Conservation (phyloP, 2,329 filamentous ascomycete genomes). For the Trichoderma polysporum region DNA sequence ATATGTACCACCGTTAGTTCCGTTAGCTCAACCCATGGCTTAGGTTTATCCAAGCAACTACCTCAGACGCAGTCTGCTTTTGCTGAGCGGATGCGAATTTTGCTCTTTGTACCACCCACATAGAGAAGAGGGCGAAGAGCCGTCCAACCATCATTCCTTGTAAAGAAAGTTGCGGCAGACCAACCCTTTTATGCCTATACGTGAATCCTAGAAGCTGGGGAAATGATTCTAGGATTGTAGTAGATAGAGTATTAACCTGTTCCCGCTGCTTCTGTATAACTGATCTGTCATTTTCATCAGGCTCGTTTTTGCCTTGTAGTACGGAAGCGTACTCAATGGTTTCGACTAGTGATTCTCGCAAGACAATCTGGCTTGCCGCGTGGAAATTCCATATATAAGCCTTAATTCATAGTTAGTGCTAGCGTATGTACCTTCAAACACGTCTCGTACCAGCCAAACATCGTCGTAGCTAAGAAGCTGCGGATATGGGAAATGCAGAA, state of each 20-base stretch:
- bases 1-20: too few relatives aligned
- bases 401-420: background rate
- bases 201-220: background rate
- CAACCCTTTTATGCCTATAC: background rate
- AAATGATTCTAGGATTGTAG: background rate
- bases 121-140: background rate
- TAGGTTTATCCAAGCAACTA: background rate
- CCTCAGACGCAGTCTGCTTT: background rate
- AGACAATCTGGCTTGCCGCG: background rate
- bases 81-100: background rate
- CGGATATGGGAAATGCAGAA: background rate
- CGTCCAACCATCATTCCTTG: background rate
- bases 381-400: background rate
- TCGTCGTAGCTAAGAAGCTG: background rate
- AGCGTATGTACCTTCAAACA: background rate
- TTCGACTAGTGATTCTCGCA: background rate
- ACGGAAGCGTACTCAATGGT: background rate
- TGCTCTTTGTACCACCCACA: background rate
- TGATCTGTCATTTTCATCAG: background rate
- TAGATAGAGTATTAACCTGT: background rate
- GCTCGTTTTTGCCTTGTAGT: background rate
- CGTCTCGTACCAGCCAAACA: background rate
- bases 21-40: background rate
- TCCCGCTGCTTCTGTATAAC: background rate
- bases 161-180: background rate